A percentile compares a stretch with the other conserved stretches of the same genome.
These are phyloP conservation scores for Mesembryanthemum crystallinum DNA, from an alignment of 148 eudicot species.

Conservation along the genomic window DNA sequence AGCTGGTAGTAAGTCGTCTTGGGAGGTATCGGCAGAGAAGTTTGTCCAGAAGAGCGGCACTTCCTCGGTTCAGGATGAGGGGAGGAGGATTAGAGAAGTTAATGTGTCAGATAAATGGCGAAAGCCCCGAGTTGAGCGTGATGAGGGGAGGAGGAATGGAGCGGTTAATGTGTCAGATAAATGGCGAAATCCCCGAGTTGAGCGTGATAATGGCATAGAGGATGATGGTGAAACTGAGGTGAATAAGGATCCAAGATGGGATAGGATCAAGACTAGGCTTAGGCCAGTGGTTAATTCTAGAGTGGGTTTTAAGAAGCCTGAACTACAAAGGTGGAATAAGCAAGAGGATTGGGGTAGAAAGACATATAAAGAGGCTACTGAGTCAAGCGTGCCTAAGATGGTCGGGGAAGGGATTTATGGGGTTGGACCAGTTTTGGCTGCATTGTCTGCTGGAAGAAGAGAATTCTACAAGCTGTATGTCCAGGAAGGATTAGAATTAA, in stretches of 20 bases:
- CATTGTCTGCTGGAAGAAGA: constrained; percentile 75
- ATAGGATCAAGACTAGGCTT: constrained; percentile 56
- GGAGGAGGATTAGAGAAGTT: constrained; percentile 14
- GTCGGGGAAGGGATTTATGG: constrained; percentile 89
- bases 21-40: constrained; percentile 86
- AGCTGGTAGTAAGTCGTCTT: constrained; percentile 46
- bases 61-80: constrained; percentile 29
- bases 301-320: constrained; percentile 45
- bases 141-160: constrained; percentile 26
- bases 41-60: constrained; percentile 37
- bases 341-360: constrained; percentile 79
- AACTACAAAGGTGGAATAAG: constrained; percentile 47
- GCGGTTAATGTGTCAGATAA: constrained; percentile 27
- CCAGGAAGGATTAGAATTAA: constrained; percentile 83
- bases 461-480: constrained; percentile 75
- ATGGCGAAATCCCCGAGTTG: constrained; percentile 22
- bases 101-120: constrained; percentile 31
- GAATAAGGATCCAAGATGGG: constrained; percentile 66
- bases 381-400: constrained; percentile 79
- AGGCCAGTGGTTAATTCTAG: constrained; percentile 39
- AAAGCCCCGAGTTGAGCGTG: constrained; percentile 22
- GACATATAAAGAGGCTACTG: constrained; percentile 76
- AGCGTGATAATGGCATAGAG: constrained; percentile 31
- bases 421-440: constrained; percentile 94
- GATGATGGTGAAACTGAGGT: constrained; percentile 48